Percentiles rank a stretch among this genome's conserved stretches.
Conservation (phyloP, 805 yeast genomes). For the Suhomyces emberorum region DNA sequence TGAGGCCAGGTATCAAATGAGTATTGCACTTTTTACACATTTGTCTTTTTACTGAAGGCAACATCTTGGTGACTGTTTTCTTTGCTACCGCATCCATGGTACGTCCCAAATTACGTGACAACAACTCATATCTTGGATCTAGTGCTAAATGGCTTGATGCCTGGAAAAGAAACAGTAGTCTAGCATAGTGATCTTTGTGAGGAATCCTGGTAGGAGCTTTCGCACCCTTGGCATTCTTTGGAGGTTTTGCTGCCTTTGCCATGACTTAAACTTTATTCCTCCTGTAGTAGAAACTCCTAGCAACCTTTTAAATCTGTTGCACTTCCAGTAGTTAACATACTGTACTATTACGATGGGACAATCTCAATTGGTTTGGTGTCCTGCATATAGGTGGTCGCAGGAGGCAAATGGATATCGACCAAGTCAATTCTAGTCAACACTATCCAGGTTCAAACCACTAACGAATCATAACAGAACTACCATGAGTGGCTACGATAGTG, state of each 20-base stretch:
- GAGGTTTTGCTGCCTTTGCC: not conserved
- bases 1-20: slow-evolving; percentile 47
- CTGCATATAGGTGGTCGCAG: slow-evolving; percentile 4
- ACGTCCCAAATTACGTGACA: slow-evolving; percentile 56
- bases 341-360: too few species aligned
- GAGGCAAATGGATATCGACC: slow-evolving; percentile 4
- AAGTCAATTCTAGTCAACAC: slow-evolving; percentile 1
- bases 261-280: too few species aligned
- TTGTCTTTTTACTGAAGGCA: slow-evolving; percentile 64
- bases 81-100: slow-evolving; percentile 61
- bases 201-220: slow-evolving; percentile 40
- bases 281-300: too few species aligned
- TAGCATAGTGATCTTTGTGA: slow-evolving; percentile 56
- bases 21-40: slow-evolving; percentile 67
- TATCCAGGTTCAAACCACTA: not conserved
- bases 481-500: slow-evolving; percentile 99
- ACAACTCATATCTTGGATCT: slow-evolving; percentile 26
- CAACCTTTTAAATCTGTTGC: too few species aligned
- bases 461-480: slow-evolving; percentile 1
- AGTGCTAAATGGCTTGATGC: slow-evolving; percentile 42
- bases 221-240: not conserved
- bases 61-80: slow-evolving; percentile 60
- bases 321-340: too few species aligned
- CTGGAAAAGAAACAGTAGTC: slow-evolving; percentile 60
- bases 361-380: too few species aligned